Evolutionary conservation across 768 basidiomycete species (phyloP).

Genomic region (Brasilioporus rufonigricans): DNA sequence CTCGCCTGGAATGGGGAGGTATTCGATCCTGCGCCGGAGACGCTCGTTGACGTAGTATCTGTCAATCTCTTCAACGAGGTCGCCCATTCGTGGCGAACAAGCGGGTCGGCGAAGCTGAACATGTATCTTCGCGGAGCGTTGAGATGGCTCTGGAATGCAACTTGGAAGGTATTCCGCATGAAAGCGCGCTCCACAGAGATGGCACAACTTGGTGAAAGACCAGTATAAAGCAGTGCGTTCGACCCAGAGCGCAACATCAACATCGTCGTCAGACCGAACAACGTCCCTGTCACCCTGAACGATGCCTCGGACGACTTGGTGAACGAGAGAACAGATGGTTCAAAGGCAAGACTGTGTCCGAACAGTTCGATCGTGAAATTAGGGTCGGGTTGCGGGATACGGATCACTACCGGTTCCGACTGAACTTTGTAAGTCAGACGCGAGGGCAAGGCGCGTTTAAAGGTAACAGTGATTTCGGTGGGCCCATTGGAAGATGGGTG

Average conservation of each 20-base stretch:
- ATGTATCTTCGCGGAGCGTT: constrained; percentile 83
- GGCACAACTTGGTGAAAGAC: constrained; percentile 74
- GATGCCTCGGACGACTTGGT: constrained; percentile 74
- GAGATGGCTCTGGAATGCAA: constrained; percentile 73
- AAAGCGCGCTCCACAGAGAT: constrained; percentile 87
- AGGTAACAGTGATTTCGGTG: constrained; percentile 56
- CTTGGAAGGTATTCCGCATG: constrained; percentile 95
- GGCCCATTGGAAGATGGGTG: constrained; percentile 38
- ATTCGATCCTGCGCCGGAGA: constrained; percentile 26
- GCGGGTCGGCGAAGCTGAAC: constrained; percentile 86
- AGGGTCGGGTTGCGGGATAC: constrained; percentile 84
- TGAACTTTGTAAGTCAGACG: constrained; percentile 85
- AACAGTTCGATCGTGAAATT: constrained; percentile 77
- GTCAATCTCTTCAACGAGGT: constrained; percentile 66
- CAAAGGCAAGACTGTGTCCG: constrained; percentile 86
- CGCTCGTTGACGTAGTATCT: constrained; percentile 40
- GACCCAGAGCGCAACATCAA: constrained; percentile 81
- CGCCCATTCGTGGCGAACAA: constrained; percentile 73
- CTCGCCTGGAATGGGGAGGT: constrained; percentile 37
- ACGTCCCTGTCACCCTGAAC: constrained; percentile 87
- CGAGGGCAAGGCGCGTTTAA: constrained; percentile 72
- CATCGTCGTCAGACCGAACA: constrained; percentile 79
- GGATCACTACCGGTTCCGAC: constrained; percentile 84
- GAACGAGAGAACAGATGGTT: constrained; percentile 83
- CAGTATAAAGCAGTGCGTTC: constrained; percentile 80